These are phyloP conservation scores for Abrus pulchellus DNA, from an alignment of 306 rosid genomes.

Conservation along the genomic window DNA sequence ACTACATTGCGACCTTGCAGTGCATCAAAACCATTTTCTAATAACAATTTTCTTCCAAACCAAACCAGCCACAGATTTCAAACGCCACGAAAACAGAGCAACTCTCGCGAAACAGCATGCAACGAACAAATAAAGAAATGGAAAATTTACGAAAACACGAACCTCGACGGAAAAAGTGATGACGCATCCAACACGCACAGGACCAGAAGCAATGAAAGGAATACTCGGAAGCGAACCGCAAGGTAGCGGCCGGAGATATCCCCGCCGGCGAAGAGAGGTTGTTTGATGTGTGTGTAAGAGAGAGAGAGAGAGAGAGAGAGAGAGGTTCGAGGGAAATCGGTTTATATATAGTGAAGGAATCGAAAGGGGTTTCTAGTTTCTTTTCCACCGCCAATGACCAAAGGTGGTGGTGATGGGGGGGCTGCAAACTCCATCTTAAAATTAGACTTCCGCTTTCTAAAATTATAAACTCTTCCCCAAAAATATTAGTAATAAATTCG, in stretches of 20 bases:
- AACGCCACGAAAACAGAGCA: slow-evolving; percentile 36
- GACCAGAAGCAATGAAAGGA: background rate
- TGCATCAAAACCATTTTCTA: background rate
- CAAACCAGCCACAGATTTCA: background rate
- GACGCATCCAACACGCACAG: background rate
- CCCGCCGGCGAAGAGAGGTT: slow-evolving; percentile 29
- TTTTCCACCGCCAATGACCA: slow-evolving; percentile 41
- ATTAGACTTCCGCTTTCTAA: slow-evolving; percentile 26
- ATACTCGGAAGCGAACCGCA: background rate
- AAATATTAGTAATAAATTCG: background rate
- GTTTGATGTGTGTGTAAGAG: background rate
- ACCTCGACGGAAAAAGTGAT: slow-evolving; percentile 21
- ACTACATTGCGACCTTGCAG: background rate
- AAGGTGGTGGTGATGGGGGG: slow-evolving; percentile 18
- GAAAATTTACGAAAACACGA: background rate
- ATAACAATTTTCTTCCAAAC: background rate
- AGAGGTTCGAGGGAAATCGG: slow-evolving; percentile 44
- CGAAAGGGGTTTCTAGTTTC: slow-evolving; percentile 11
- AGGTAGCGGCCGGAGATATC: slow-evolving; percentile 24
- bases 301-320: background rate
- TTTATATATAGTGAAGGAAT: background rate
- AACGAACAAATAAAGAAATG: background rate
- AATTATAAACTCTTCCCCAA: background rate
- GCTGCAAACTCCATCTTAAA: slow-evolving; percentile 12
- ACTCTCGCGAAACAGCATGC: background rate